Evolutionary conservation across 192 early-diverging fungal genomes (phyloP), one percentile per base, ranked within the genome.

Genomic region (Podila minutissima): DNA sequence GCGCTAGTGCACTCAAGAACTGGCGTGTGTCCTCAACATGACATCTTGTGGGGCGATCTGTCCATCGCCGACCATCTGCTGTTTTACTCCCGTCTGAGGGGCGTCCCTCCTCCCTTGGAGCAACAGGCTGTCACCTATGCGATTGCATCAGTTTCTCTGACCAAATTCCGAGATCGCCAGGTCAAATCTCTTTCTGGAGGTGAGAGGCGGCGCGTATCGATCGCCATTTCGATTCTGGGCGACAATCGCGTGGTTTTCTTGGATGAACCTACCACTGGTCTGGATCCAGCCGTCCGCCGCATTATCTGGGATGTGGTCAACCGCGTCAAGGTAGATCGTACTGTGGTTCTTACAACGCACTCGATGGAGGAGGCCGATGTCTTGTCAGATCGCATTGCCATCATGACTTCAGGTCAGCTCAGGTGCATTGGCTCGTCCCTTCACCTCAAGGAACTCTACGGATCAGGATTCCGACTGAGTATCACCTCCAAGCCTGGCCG

Each of bases 331-430:
- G 33, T 65, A 15, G 72, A 82, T 22, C 73, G 85, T 9, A 86
- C 86, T 8, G 67, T 92, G 13, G 72, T 93, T 13, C 32, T 93
- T 57, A 92, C 92, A 1, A 92, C 90, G 0, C 92, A 92, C 55
- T 83, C 75, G 49, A 82, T 92, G 87, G 90, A 92, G 33, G 92
- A 93, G 72, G 91, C 92, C 19, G 91, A 93, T 64, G 75, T 83
- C 22, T 70, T 87, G 5, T 83, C 81, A 2, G 84, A 87, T 65
- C 68, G 74, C 3, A 83, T 90, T n/a, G 84, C 83, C 19, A 88
- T 93, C 70, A 83, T 93, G 74, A 69, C 62, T 6, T 29, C 33
- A 2, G 91, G 91, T 22, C 49, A 75, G n/a, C 57, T 93, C 13
- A 46, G 85, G 41, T 86, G 83, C 28, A 62, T 77, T 12, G 91